A percentile compares a stretch with the other conserved stretches of the same genome.
phyloP scores from a whole-genome alignment of 495 filamentous ascomycete genomes.

The Penicillium paxilli region DNA sequence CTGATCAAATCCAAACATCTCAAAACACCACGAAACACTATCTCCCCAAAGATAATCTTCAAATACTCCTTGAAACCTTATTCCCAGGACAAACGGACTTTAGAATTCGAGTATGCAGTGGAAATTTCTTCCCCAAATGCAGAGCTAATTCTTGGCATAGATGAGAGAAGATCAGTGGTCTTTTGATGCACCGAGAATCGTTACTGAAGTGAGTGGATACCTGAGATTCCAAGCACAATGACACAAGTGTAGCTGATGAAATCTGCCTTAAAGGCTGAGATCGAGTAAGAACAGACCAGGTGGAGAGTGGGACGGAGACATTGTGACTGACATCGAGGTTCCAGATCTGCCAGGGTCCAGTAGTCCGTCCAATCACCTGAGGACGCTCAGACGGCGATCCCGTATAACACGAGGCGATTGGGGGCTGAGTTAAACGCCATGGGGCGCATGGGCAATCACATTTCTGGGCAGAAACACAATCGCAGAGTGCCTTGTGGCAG shows the following conservation, averaged over 20 bases:
- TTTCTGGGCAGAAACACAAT: neutral
- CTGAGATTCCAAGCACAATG: neutral
- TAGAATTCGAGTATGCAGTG: neutral
- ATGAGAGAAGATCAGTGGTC: neutral
- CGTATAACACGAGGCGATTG: neutral
- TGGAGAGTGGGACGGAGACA: neutral
- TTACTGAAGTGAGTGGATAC: neutral
- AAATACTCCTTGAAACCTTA: neutral
- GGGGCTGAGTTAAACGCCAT: neutral
- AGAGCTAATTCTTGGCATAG: neutral
- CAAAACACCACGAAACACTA: neutral
- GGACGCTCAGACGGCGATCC: neutral
- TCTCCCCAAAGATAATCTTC: neutral
- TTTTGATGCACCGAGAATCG: neutral
- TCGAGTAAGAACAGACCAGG: neutral
- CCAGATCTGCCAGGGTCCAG: neutral
- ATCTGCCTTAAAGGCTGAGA: neutral
- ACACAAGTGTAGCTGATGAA: neutral
- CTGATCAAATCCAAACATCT: neutral
- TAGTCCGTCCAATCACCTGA: neutral
- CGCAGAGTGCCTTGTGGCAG: neutral
- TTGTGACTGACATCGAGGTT: too few relatives aligned
- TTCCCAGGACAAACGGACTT: neutral
- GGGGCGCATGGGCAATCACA: neutral
- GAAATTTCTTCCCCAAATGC: neutral